Evolutionary conservation across 352 stramenopile species (phyloP).

Genomic region (Phytophthora fragariae): DNA sequence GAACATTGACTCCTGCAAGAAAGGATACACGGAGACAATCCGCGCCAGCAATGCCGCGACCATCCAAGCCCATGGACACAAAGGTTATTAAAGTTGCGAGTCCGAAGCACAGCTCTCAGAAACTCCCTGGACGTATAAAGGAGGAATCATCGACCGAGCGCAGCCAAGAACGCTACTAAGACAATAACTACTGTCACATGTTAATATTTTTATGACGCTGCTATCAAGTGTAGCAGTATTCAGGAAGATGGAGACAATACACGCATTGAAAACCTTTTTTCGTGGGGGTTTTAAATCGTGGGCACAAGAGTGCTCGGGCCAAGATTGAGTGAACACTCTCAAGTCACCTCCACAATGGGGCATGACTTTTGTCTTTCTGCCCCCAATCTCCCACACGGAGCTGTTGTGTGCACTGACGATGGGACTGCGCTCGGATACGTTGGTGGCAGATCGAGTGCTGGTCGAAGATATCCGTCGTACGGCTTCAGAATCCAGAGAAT

Average conservation of each 20-base stretch:
- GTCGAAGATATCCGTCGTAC: background rate
- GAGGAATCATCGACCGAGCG: background rate
- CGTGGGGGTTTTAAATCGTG: too few relatives aligned
- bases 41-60: background rate
- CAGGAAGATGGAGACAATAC: too few relatives aligned
- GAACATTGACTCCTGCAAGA: slow-evolving; percentile 15
- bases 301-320: too few relatives aligned
- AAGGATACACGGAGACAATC: slow-evolving; percentile 23
- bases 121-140: background rate
- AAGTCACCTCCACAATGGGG: background rate
- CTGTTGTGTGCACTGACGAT: background rate
- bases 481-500: background rate
- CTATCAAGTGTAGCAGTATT: too few relatives aligned
- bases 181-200: too few relatives aligned
- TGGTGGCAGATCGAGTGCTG: background rate
- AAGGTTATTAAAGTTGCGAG: slow-evolving; percentile 27
- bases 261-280: too few relatives aligned
- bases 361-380: background rate
- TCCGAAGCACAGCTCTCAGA: slow-evolving; percentile 14
- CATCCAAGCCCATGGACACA: slow-evolving; percentile 13
- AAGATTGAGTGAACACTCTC: too few relatives aligned
- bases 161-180: background rate
- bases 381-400: background rate
- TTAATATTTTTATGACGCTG: too few relatives aligned
- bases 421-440: background rate